These are phyloP conservation scores for Kluyveromyces siamensis DNA, from an alignment of 805 yeast species.

Conservation along the genomic window DNA sequence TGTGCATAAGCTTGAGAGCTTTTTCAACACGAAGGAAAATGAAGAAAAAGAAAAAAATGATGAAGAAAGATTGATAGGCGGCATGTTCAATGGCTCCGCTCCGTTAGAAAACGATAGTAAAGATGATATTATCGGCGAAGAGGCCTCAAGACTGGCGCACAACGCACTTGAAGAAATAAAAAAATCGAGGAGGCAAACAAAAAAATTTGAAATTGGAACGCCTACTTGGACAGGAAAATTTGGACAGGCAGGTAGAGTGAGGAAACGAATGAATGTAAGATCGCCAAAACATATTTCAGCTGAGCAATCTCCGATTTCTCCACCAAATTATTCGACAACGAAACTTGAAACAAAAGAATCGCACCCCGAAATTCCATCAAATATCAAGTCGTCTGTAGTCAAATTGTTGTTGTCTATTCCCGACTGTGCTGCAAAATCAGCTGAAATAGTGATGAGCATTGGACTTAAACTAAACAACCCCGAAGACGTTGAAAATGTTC, in stretches of 20 bases:
- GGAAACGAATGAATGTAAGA: conserved; percentile 16
- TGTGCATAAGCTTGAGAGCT: conserved; percentile 62
- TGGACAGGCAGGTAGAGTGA: conserved; percentile 69
- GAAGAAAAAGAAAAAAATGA: conserved; percentile 33
- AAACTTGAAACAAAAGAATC: background rate
- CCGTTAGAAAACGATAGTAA: conserved; percentile 38
- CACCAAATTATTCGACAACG: no score
- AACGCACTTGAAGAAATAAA: conserved; percentile 48
- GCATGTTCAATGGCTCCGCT: conserved; percentile 60
- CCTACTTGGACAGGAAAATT: conserved; percentile 97
- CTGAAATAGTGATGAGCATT: conserved; percentile 35
- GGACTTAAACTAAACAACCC: conserved; percentile 35
- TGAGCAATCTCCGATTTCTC: background rate
- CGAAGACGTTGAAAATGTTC: conserved; percentile 47
- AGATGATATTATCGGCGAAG: conserved; percentile 39
- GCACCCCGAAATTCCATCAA: background rate
- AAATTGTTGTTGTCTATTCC: conserved; percentile 31
- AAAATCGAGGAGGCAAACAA: conserved; percentile 40
- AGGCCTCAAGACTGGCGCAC: conserved; percentile 50
- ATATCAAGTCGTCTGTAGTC: conserved; percentile 21
- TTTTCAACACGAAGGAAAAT: conserved; percentile 41
- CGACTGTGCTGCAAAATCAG: conserved; percentile 38
- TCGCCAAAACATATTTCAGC: conserved; percentile 14
- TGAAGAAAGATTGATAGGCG: conserved; percentile 64
- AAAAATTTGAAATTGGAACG: conserved; percentile 49